phyloP scores from a whole-genome alignment of 805 yeast species.

The Wickerhamiella vanderwaltii region DNA sequence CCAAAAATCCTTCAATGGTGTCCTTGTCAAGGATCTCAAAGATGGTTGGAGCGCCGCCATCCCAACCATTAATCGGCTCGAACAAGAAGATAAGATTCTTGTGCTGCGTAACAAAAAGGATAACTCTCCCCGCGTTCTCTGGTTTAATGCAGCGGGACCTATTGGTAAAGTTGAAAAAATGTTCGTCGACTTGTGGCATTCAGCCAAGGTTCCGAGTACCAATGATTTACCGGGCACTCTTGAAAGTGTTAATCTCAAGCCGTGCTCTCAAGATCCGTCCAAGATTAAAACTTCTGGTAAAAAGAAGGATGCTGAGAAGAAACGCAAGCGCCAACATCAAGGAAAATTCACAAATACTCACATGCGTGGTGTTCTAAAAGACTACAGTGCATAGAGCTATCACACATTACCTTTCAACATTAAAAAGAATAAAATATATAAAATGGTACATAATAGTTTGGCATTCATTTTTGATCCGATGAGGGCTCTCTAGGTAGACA shows the following conservation, averaged over 20 bases:
- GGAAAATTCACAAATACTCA: constrained; percentile 94
- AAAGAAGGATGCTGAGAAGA: constrained; percentile 42
- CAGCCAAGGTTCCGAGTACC: constrained; percentile 65
- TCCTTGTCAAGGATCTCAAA: constrained; percentile 62
- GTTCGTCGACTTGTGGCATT: constrained; percentile 71
- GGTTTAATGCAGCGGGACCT: constrained; percentile 79
- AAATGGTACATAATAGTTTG: background rate
- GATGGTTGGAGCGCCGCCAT: constrained; percentile 95
- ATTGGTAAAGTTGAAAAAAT: constrained; percentile 64
- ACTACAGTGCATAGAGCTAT: too few relatives aligned
- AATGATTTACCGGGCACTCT: constrained; percentile 70
- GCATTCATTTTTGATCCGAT: too few relatives aligned
- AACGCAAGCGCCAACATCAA: constrained; percentile 76
- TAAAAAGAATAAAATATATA: too few relatives aligned
- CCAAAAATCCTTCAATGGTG: constrained; percentile 81
- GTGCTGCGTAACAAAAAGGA: constrained; percentile 89
- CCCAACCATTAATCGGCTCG: constrained; percentile 65
- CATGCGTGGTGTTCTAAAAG: constrained; percentile 90
- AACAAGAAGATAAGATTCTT: constrained; percentile 59
- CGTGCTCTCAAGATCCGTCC: constrained; percentile 97
- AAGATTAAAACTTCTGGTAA: constrained; percentile 54
- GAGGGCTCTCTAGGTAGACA: too few relatives aligned
- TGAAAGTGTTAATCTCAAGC: constrained; percentile 78
- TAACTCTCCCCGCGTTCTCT: constrained; percentile 78
- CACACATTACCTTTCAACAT: too few relatives aligned